Percentiles rank a stretch among this genome's conserved stretches.
phyloP scores from a whole-genome alignment of 1,139 yeast genomes.

The Kodamaea sp. region DNA sequence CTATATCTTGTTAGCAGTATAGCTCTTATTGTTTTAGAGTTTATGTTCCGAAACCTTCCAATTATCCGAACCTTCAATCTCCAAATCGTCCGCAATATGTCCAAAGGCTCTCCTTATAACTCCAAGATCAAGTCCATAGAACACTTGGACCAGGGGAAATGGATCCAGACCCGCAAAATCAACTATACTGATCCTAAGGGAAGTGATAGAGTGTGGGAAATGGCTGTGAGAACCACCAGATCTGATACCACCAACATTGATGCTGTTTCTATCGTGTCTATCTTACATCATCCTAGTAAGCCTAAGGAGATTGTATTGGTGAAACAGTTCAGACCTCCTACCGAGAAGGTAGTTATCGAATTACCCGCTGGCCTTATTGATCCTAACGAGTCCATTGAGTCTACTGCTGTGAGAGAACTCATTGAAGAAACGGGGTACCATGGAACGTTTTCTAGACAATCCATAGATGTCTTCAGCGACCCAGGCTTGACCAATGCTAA shows the following conservation, averaged over 20 bases:
- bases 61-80: too few species aligned
- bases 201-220: constrained; percentile 76
- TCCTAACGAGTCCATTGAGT: constrained; percentile 72
- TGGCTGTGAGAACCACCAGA: constrained; percentile 82
- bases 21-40: too few species aligned
- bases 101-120: constrained; percentile 31
- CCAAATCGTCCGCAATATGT: constrained; percentile 1
- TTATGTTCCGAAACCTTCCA: too few species aligned
- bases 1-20: too few species aligned
- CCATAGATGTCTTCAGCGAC: constrained; percentile 66
- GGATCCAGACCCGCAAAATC: constrained; percentile 57
- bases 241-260: constrained; percentile 67
- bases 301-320: constrained; percentile 61
- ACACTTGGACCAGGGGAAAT: constrained; percentile 34
- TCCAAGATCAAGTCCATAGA: constrained; percentile 37
- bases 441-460: constrained; percentile 54
- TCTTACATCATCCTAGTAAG: constrained; percentile 54
- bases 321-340: constrained; percentile 92
- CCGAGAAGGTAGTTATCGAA: constrained; percentile 83
- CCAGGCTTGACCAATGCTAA: constrained; percentile 96
- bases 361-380: constrained; percentile 95
- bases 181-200: constrained; percentile 74
- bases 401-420: constrained; percentile 84
- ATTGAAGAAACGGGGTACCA: constrained; percentile 91
- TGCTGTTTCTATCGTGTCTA: constrained; percentile 86